Evolutionary conservation across 2,329 filamentous ascomycete species (phyloP), one percentile per base, ranked within the genome.

Genomic region (Calonectria naviculata): DNA sequence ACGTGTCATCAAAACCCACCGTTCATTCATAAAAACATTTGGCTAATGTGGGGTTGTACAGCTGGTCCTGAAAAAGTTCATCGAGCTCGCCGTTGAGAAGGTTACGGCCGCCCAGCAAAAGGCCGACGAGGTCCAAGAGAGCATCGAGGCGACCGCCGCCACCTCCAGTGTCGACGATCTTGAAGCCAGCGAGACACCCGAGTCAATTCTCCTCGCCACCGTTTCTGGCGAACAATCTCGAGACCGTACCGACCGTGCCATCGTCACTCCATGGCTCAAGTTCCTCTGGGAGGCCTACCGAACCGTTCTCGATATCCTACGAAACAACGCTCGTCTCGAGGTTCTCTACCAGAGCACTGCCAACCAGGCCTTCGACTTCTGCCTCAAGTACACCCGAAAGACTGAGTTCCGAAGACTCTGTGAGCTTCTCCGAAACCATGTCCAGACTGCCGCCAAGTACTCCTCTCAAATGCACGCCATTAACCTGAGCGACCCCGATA

Each of bases 271-370:
- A 71, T 99, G 97, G 97, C 91, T 99, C 81, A 99, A 99, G 88
- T 99, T 99, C 83, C 89, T 99, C 74, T 99, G 97, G 97, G 97
- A 99, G 89, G 98, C 97, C 19, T 99, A 99, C 88, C 94, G 97
- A 73, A 99, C 97, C 42, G 97, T 99, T 46, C 90, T 99, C 80
- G 97, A 99, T 81, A 99, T 99, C 80, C 92, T 99, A 81, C 95
- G 97, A 88, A 99, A 99, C 90, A 99, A 99, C 88, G 96, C 97
- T 69, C 93, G 97, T 71, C 91, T 99, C 68, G 97, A 99, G 88
- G 92, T 97, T 70, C 96, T 98, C 88, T 99, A 99, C 86, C 97
- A 99, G 90, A 95, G 93, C 84, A 99, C 97, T 67, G 97, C 97
- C 78, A 95, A 96, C 84, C 97, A 98, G 87, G 97, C 97, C 63